Evolutionary conservation across 1,284 basidiomycete genomes (phyloP).

Genomic region (Malassezia nana): DNA sequence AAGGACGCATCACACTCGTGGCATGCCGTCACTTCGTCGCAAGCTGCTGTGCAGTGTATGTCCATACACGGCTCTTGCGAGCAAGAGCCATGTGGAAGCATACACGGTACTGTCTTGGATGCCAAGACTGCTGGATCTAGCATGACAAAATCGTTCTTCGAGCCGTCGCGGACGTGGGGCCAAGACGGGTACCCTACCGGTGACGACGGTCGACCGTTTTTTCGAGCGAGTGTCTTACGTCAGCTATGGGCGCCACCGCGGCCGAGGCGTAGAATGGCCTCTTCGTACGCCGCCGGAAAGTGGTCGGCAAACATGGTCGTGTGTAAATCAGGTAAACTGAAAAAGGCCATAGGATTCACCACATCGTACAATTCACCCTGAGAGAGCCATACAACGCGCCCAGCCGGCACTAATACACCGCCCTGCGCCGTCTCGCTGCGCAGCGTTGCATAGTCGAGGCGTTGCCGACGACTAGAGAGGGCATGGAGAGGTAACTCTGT

Average conservation of each 20-base stretch:
- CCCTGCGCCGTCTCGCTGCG: constrained; percentile 33
- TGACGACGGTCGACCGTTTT: background rate
- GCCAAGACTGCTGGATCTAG: background rate
- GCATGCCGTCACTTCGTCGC: background rate
- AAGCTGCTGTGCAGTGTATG: background rate
- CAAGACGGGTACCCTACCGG: constrained; percentile 1
- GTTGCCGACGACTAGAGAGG: constrained; percentile 31
- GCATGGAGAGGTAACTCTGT: constrained; percentile 32
- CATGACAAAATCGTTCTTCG: background rate
- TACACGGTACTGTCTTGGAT: background rate
- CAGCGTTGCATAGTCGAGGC: constrained; percentile 35
- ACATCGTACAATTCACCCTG: constrained; percentile 32
- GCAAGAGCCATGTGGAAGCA: background rate
- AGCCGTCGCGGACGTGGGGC: background rate
- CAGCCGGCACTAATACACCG: constrained; percentile 37
- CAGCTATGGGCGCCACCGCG: background rate
- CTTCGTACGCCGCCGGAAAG: constrained; percentile 44
- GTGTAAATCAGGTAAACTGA: constrained; percentile 34
- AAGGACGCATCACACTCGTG: background rate
- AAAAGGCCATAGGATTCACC: constrained; percentile 36
- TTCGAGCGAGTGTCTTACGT: background rate
- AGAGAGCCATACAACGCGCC: constrained; percentile 33
- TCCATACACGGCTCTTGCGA: background rate
- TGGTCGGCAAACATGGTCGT: constrained; percentile 38
- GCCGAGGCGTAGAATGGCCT: constrained; percentile 29